Percentiles rank a stretch among this genome's conserved stretches.
Conservation (phyloP, 169 alveolate genomes). For the Plasmodium vinckei region DNA sequence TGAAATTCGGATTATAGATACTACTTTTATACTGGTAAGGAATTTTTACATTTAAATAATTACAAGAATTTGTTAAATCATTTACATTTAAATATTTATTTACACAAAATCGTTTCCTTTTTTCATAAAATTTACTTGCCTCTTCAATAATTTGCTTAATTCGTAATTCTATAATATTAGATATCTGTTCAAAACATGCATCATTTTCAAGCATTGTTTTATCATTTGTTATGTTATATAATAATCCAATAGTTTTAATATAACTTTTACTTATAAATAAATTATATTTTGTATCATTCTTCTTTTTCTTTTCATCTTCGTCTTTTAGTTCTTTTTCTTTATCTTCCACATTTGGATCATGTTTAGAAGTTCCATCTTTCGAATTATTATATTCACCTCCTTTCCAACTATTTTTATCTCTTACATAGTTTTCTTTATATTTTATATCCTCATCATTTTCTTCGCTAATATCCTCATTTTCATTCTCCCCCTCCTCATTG, state of each 20-base stretch:
- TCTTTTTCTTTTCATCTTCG: background rate
- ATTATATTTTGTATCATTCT: background rate
- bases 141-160: slow-evolving; percentile 70
- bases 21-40: slow-evolving; percentile 37
- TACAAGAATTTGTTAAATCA: slow-evolving; percentile 66
- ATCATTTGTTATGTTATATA: slow-evolving; percentile 36
- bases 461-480: background rate
- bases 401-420: background rate
- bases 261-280: slow-evolving; percentile 35
- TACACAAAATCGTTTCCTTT: slow-evolving; percentile 46
- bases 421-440: background rate
- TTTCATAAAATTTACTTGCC: slow-evolving; percentile 65
- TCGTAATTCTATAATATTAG: slow-evolving; percentile 58
- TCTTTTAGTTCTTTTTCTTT: background rate
- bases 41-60: slow-evolving; percentile 49
- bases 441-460: slow-evolving; percentile 8
- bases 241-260: slow-evolving; percentile 50
- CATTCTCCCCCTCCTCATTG: background rate
- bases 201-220: slow-evolving; percentile 56
- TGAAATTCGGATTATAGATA: slow-evolving; percentile 9
- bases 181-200: slow-evolving; percentile 31
- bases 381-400: background rate
- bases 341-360: background rate
- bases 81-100: slow-evolving; percentile 29
- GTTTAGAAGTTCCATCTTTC: background rate